A percentile compares a stretch with the other conserved stretches of the same genome.
These are phyloP conservation scores for Paratinospora sagittata DNA, from an alignment of 164 flowering plant species.

Conservation along the genomic window DNA sequence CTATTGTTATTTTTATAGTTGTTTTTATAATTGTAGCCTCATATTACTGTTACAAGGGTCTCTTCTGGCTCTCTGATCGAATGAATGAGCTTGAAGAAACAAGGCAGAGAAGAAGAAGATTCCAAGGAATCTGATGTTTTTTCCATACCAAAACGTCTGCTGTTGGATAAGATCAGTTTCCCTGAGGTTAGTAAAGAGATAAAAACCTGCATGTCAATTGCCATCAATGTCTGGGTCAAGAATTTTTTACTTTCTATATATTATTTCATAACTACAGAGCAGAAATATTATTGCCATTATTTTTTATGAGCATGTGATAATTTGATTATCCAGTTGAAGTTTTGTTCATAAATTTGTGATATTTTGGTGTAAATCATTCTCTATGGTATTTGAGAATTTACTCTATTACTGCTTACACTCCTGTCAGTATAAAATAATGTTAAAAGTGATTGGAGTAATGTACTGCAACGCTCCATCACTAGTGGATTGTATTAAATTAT, in stretches of 20 bases:
- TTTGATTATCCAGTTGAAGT: too few relatives aligned
- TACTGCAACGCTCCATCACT: too few relatives aligned
- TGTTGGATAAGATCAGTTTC: not conserved
- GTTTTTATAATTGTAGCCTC: conserved; percentile 29
- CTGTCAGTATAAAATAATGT: too few relatives aligned
- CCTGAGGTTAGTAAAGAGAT: conserved; percentile 6
- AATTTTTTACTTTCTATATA: not conserved
- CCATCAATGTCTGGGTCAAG: not conserved
- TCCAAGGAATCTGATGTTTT: conserved; percentile 24
- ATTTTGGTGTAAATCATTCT: too few relatives aligned
- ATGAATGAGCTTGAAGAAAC: conserved; percentile 73
- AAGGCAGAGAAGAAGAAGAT: conserved; percentile 37
- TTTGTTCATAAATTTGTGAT: too few relatives aligned
- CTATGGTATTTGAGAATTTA: too few relatives aligned
- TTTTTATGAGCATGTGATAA: too few relatives aligned
- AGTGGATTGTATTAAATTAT: too few relatives aligned
- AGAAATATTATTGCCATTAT: not conserved
- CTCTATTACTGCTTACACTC: too few relatives aligned
- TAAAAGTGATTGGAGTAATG: too few relatives aligned
- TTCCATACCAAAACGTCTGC: not conserved
- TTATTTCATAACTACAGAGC: not conserved
- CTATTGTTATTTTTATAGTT: conserved; percentile 29
- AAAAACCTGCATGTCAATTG: not conserved
- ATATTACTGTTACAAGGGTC: conserved; percentile 71
- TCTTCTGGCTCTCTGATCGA: conserved; percentile 69